Evolutionary conservation across 208 protist genomes (phyloP), one percentile per base, ranked within the genome.

Genomic region (Crithidia bombi): DNA sequence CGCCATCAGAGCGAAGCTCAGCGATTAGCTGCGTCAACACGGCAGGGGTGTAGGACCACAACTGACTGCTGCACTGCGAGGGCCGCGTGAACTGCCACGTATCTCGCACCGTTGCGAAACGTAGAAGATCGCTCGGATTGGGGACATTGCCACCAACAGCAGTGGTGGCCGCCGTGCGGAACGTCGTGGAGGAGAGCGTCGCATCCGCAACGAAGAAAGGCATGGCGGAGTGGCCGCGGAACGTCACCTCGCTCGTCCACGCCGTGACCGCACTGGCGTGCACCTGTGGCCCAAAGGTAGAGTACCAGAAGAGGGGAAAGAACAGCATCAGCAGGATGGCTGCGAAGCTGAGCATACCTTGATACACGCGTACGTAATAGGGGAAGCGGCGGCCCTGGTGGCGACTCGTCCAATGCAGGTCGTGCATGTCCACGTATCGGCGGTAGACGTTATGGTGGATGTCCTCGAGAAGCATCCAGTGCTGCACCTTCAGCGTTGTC

Each of bases 391-490:
- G 75, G 32, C 81, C 81, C 46, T 76, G 74, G 32, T 62, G 49
- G 10, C 55, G 75, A 28, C 74, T 87, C 14, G 83, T 86, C 69
- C 72, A 75, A 23, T 74, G 58, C 43, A 86, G 57, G 56, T 93
- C 85, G 47, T 67, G 73, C 62, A 93, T 87, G 58, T 90, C 84
- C 2, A 93, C 80, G 51, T 78, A 87, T n/a, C 87, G 82, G 32
- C 66, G 50, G 66, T 87, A 90, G 30, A 93, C 61, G 19, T 36
- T 75, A 71, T 89, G 69, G 67, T 89, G 81, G 23, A 91, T 69
- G 69, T 93, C 91, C 68, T 96, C 91, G 12, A 96, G 64, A 9
- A 91, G 79, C 75, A 91, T 78, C 86, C 89, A 96, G 43, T 94
- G 73, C 63, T 89, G 78, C 39, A 91, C 65, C 70, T 87, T 86